Conservation (phyloP, 2,329 filamentous ascomycete species). For the Coniella lustricola region DNA sequence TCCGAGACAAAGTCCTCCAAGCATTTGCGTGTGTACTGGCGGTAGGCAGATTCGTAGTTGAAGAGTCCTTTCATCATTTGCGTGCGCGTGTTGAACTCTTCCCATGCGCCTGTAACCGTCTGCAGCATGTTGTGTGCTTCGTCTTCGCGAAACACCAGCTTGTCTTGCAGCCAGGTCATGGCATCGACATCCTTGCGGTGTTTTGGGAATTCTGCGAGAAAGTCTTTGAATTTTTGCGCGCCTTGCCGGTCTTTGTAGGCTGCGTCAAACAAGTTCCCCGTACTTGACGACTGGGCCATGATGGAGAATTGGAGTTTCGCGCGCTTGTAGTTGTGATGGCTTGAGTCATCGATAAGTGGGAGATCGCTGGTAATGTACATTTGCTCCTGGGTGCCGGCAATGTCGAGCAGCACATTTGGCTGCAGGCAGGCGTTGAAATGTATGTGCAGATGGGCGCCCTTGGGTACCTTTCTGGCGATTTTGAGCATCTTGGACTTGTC, state of each 20-base stretch:
- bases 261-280: constrained; percentile 39
- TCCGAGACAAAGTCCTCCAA: constrained; percentile 49
- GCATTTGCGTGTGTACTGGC: constrained; percentile 45
- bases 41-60: constrained; percentile 50
- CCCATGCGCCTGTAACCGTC: constrained; percentile 45
- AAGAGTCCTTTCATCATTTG: constrained; percentile 55
- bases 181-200: constrained; percentile 22
- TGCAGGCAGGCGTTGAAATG: constrained; percentile 71
- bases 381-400: constrained; percentile 47
- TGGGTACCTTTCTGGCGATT: constrained; percentile 55
- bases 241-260: constrained; percentile 36
- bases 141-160: constrained; percentile 54
- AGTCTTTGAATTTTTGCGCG: constrained; percentile 37
- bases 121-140: constrained; percentile 50
- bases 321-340: constrained; percentile 37
- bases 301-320: constrained; percentile 60
- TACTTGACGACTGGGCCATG: constrained; percentile 27
- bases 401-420: constrained; percentile 50
- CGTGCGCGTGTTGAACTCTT: constrained; percentile 45
- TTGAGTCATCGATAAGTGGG: constrained; percentile 35
- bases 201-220: constrained; percentile 30
- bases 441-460: constrained; percentile 66
- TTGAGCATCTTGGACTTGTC: constrained; percentile 48
- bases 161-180: constrained; percentile 51
- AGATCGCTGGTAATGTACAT: constrained; percentile 64